Conservation (phyloP, 345 rosid species). For the Gossypium turneri region DNA sequence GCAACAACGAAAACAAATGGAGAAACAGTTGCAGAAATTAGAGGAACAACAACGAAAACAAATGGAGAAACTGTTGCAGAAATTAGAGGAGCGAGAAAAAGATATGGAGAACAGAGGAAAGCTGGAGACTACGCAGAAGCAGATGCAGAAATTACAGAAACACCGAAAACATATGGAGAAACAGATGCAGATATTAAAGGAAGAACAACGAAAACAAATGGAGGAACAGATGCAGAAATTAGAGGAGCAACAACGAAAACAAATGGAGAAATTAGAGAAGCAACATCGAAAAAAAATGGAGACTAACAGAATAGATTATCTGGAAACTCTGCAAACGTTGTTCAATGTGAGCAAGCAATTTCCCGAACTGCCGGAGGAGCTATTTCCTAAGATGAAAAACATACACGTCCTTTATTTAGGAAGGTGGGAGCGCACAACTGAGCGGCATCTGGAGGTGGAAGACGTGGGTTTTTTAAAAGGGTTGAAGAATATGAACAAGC, state of each 20-base stretch:
- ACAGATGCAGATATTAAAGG: no score
- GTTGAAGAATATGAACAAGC: constrained; percentile 29
- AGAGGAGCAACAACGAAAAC: background rate
- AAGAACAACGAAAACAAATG: background rate
- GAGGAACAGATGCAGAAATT: no score
- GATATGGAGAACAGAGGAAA: background rate
- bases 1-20: no score
- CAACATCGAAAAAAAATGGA: no score
- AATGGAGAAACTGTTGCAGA: no score
- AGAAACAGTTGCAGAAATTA: no score
- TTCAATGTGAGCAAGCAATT: constrained; percentile 46
- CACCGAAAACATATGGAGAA: no score
- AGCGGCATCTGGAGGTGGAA: constrained; percentile 43
- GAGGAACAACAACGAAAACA: no score
- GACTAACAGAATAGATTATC: background rate
- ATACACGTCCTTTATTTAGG: constrained; percentile 42
- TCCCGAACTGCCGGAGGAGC: constrained; percentile 36
- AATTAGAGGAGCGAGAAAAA: no score
- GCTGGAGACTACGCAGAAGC: no score
- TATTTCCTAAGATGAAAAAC: constrained; percentile 28
- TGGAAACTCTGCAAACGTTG: constrained; percentile 25
- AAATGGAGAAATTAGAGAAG: background rate
- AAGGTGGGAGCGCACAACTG: constrained; percentile 38
- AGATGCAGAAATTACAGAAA: no score
- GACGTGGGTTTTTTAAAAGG: constrained; percentile 23